Base-by-base conservation (phyloP, 192 early-diverging fungal genomes). In the Coemansia sp. region DNA sequence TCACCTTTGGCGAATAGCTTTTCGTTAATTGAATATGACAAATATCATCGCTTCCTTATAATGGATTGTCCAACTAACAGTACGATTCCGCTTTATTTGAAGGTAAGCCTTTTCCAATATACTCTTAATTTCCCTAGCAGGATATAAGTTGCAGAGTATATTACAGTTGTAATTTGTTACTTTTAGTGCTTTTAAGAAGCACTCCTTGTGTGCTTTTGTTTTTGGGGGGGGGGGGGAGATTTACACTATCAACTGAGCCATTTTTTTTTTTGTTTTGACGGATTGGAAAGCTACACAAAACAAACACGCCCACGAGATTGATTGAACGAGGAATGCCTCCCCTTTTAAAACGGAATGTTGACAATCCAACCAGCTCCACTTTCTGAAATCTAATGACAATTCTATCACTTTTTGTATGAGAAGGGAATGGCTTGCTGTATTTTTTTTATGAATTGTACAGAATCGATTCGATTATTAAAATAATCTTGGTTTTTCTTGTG, bases 21-120 rank as follows among this genome's bases (percentile, higher is more conserved):
- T 46, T 83, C 83, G 33, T 66, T 84, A 39, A 74, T 84, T 42
- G 72, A 77, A 54, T 81, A 81, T 52, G 73, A 71, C 63, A 64
- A 73, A 52, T 50, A 69, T 57, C 78, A 94, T 61, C 87, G 91
- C 10, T 97, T 97, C 70, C 81, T 97, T 52, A 93, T 97, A 70
- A 87, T 95, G 64, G 95, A 97, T 72, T 96, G 94, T 61, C 95
- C 95, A 6, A 93, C 92, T 11, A 87, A 89, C 63, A 86, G 87
- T 51, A 94, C 89, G 6, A 76, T 97, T 11, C 83, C 86, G 4
- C 83, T 86, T 32, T 95, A 94, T 67, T 61, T 95, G 22, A 78
- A 84, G 70, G 78, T 72, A 80, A 66, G n/a, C n/a, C n/a, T n/a
- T n/a, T n/a, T n/a, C n/a, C n/a, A n/a, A n/a, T n/a, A n/a, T n/a